Evolutionary conservation across 2,329 filamentous ascomycete genomes (phyloP).

Genomic region (Trichoderma sp.): DNA sequence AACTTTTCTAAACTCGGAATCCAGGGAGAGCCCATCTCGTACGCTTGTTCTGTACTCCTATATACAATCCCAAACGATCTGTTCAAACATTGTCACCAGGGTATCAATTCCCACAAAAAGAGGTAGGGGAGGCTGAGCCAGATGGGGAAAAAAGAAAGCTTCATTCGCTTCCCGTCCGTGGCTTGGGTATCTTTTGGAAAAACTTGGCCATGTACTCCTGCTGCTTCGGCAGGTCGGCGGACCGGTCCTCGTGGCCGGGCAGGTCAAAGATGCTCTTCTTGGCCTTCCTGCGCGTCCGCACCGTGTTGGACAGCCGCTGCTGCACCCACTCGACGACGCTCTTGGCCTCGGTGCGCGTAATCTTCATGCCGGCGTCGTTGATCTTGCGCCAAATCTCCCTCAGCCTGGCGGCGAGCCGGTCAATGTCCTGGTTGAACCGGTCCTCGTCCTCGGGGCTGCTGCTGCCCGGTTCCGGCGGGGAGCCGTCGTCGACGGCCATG

Average conservation of each 20-base stretch:
- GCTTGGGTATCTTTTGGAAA: slow-evolving; percentile 38
- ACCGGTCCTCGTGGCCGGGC: slow-evolving; percentile 42
- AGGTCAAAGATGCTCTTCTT: slow-evolving; percentile 57
- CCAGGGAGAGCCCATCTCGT: neutral
- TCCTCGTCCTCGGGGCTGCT: slow-evolving; percentile 39
- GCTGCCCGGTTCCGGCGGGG: slow-evolving; percentile 35
- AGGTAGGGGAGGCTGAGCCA: no score
- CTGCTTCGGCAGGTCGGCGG: slow-evolving; percentile 47
- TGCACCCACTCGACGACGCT: slow-evolving; percentile 73
- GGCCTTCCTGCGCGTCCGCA: slow-evolving; percentile 64
- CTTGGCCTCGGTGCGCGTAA: slow-evolving; percentile 76
- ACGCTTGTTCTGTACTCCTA: neutral
- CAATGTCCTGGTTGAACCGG: slow-evolving; percentile 71
- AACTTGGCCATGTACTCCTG: slow-evolving; percentile 56
- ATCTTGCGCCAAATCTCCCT: slow-evolving; percentile 64
- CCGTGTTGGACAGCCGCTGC: slow-evolving; percentile 69
- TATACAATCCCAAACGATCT: slow-evolving; percentile 3
- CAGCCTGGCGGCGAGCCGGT: slow-evolving; percentile 63
- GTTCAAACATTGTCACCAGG: neutral
- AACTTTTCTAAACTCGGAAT: slow-evolving; percentile 25
- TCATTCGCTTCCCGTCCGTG: neutral
- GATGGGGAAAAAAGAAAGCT: neutral
- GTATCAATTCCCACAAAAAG: neutral
- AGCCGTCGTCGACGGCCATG: slow-evolving; percentile 69
- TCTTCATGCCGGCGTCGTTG: slow-evolving; percentile 70